Conservation (phyloP, 1,284 basidiomycete species). For the Rhodotorula sp. region DNA sequence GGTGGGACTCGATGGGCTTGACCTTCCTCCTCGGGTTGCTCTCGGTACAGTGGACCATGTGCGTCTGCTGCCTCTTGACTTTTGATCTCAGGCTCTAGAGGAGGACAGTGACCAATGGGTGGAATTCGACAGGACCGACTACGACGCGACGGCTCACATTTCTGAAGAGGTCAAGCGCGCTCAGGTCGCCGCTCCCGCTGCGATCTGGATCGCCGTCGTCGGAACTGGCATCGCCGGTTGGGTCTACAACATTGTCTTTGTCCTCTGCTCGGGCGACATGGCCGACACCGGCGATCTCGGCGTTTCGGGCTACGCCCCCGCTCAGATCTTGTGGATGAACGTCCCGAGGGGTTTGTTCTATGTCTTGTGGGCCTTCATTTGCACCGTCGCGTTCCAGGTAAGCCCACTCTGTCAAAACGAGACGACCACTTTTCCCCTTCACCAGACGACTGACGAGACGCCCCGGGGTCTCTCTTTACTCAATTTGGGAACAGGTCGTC, state of each 20-base stretch:
- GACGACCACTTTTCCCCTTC: constrained; percentile 59
- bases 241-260: constrained; percentile 40
- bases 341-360: constrained; percentile 61
- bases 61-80: background rate
- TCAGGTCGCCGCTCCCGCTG: constrained; percentile 70
- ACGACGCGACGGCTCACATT: constrained; percentile 70
- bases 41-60: constrained; percentile 67
- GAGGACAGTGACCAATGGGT: background rate
- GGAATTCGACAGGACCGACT: constrained; percentile 42
- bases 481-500: constrained; percentile 41
- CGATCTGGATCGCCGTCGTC: constrained; percentile 76
- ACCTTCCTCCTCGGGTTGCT: constrained; percentile 84
- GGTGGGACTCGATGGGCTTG: constrained; percentile 74
- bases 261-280: constrained; percentile 37
- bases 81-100: too few relatives aligned
- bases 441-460: too few relatives aligned
- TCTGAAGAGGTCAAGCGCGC: constrained; percentile 87
- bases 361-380: constrained; percentile 63
- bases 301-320: constrained; percentile 30
- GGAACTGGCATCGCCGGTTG: constrained; percentile 73
- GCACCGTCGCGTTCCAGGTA: constrained; percentile 30
- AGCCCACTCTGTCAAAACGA: constrained; percentile 52
- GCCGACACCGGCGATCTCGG: constrained; percentile 25
- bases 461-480: too few relatives aligned
- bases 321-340: constrained; percentile 55